Evolutionary conservation across 805 yeast genomes (phyloP).

Genomic region (Ogataea neopini): DNA sequence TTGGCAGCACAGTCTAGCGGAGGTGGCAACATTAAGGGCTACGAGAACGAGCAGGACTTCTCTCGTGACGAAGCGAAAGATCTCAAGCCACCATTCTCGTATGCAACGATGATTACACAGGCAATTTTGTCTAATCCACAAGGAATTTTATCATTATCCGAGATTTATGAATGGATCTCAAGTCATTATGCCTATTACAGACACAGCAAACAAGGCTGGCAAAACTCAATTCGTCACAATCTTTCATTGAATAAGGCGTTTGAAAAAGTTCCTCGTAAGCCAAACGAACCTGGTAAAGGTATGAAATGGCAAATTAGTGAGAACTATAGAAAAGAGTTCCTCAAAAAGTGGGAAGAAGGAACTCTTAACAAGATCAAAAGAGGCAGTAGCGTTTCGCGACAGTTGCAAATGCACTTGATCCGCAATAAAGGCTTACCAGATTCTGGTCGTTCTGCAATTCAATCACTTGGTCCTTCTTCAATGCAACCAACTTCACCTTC

Average conservation of each 20-base stretch:
- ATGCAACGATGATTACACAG: slow-evolving; percentile 98
- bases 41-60: slow-evolving; percentile 50
- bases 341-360: slow-evolving; percentile 77
- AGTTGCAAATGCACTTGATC: slow-evolving; percentile 71
- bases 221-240: slow-evolving; percentile 94
- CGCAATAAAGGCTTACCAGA: slow-evolving; percentile 57
- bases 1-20: slow-evolving; percentile 13
- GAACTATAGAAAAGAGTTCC: slow-evolving; percentile 77
- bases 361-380: slow-evolving; percentile 71
- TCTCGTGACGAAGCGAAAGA: slow-evolving; percentile 90
- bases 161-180: slow-evolving; percentile 90
- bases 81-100: slow-evolving; percentile 94
- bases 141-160: slow-evolving; percentile 85
- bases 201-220: slow-evolving; percentile 95
- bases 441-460: slow-evolving; percentile 34
- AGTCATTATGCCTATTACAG: slow-evolving; percentile 88
- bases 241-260: slow-evolving; percentile 93
- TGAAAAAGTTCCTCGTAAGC: slow-evolving; percentile 93
- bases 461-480: slow-evolving; percentile 7
- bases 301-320: slow-evolving; percentile 98
- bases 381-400: slow-evolving; percentile 80
- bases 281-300: slow-evolving; percentile 97
- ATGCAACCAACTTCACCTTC: slow-evolving; percentile 6
- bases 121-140: slow-evolving; percentile 88
- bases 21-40: slow-evolving; percentile 13